Evolutionary conservation across 108 stramenopile genomes (phyloP).

Genomic region (Ochromonas danica): DNA sequence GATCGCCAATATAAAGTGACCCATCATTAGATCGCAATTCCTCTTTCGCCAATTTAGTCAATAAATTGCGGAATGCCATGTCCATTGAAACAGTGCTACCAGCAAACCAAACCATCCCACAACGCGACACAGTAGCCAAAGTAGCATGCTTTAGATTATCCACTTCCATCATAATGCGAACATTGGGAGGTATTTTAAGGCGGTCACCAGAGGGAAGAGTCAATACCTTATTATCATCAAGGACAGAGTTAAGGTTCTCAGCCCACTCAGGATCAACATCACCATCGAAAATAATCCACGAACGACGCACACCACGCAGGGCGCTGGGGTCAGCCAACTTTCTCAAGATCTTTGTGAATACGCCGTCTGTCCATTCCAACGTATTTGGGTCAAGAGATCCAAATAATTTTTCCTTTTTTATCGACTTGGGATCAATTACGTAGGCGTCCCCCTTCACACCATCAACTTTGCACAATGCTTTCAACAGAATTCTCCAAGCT

Average conservation of each 20-base stretch:
- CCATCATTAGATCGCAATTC: not conserved
- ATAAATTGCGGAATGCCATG: constrained; percentile 50
- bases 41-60: constrained; percentile 12
- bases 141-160: constrained; percentile 91
- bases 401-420: constrained; percentile 83
- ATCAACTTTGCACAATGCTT: constrained; percentile 75
- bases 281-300: constrained; percentile 96
- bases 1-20: not conserved
- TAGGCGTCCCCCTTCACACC: constrained; percentile 77
- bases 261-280: constrained; percentile 94
- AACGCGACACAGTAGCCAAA: constrained; percentile 93
- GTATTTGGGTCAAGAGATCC: constrained; percentile 93
- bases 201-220: constrained; percentile 91
- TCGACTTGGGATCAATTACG: constrained; percentile 88
- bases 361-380: constrained; percentile 98
- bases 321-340: constrained; percentile 3
- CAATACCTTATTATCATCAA: constrained; percentile 93
- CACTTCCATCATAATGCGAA: constrained; percentile 85
- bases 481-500: constrained; percentile 70
- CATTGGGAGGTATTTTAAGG: constrained; percentile 75
- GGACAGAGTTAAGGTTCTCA: constrained; percentile 71
- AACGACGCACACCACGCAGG: constrained; percentile 43
- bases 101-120: constrained; percentile 98
- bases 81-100: constrained; percentile 79
- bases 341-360: constrained; percentile 72